phyloP scores from a whole-genome alignment of 2,329 filamentous ascomycete genomes.

The Penicillium occitanis region DNA sequence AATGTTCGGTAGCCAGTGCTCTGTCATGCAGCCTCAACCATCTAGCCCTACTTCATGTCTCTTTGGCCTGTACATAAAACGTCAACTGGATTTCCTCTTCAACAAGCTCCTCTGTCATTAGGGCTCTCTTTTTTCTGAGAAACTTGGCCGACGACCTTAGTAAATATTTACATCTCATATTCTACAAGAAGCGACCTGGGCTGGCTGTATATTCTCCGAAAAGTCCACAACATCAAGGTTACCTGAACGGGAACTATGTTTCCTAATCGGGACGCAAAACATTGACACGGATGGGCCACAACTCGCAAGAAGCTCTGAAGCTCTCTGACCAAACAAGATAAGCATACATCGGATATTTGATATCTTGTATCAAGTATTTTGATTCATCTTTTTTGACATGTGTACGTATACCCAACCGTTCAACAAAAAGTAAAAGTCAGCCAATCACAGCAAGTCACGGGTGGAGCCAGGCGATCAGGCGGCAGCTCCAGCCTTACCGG shows the following conservation, averaged over 20 bases:
- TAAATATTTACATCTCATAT: too few relatives aligned
- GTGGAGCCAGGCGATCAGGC: constrained; percentile 8
- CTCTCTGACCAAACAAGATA: not conserved
- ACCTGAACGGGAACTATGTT: constrained; percentile 3
- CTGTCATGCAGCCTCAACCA: too few relatives aligned
- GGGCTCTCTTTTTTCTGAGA: not conserved
- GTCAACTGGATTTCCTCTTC: not conserved
- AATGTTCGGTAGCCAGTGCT: not conserved
- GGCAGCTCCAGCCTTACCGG: constrained; percentile 3
- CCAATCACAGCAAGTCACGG: not conserved
- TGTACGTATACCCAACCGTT: not conserved
- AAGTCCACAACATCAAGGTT: not conserved
- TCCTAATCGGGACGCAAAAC: constrained; percentile 1
- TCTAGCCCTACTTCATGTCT: not conserved
- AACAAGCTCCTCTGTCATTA: not conserved
- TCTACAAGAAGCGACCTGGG: too few relatives aligned
- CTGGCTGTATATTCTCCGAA: not conserved
- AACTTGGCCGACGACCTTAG: too few relatives aligned
- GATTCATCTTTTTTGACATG: not conserved
- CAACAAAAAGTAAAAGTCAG: not conserved
- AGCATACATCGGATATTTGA: too few relatives aligned
- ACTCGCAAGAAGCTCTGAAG: not conserved
- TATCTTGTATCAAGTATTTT: not conserved
- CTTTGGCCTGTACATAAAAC: not conserved
- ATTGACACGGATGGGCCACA: not conserved